Evolutionary conservation across 352 stramenopile genomes (phyloP), one percentile per base, ranked within the genome.

Genomic region (Hyaloperonospora brassicae): DNA sequence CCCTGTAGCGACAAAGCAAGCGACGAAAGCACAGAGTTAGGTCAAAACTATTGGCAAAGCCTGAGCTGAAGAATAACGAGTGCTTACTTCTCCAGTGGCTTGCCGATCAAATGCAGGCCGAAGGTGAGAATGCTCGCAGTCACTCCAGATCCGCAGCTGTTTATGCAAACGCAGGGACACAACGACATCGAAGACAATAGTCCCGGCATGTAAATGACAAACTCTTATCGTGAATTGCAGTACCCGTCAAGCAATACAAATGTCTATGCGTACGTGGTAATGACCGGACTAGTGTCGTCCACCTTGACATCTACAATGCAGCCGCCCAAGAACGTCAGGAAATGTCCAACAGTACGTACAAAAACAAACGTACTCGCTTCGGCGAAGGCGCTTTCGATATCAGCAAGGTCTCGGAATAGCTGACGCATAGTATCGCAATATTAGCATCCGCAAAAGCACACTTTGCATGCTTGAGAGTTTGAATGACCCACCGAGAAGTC

Each of bases 321-420:
- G 35, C 14, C 17, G 59, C 1, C 50, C 27, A 51, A 45, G n/a
- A 49, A 10, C 17, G 14, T 38, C 59, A 27, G 5, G 12, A n/a
- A 35, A n/a, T 21, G 8, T 50, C 46, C 5, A 1, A 52, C n/a
- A 41, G 30, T 12, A 44, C 8, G 22, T 13, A 25, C 31, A 44
- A 4, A 13, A 24, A 22, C 52, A 22, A 35, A 66, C 67, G 12
- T 66, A 84, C 76, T 72, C 41, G 77, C 78, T 64, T 79, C 73
- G 36, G 78, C 56, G 43, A 89, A 96, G n/a, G 75, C 92, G 59
- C 41, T 72, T 66, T 78, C 80, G 47, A 91, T 87, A n/a, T 89
- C 73, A 44, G 65, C 59, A 13, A 76, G 41, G n/a, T 93, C 84
- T 63, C 56, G 86, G 72, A 76, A 96, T 53, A 72, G 73, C 81